Conservation (phyloP, 441 rosid genomes). For the Aquilaria agallochum region DNA sequence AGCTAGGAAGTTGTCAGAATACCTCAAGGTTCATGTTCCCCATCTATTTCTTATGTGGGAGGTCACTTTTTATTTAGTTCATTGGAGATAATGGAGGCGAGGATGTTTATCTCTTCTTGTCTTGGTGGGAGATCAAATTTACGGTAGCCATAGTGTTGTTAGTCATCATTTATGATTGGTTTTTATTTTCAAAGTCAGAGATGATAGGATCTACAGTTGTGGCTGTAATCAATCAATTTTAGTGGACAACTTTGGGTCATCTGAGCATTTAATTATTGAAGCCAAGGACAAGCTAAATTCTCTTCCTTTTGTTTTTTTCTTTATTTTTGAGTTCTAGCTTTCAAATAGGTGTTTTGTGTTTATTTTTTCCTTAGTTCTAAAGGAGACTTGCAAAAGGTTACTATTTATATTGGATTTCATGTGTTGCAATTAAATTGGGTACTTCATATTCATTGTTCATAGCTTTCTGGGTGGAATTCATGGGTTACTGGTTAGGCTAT, state of each 20-base stretch:
- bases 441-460: too few relatives aligned
- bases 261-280: constrained; percentile 23
- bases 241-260: constrained; percentile 33
- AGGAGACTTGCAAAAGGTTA: background rate
- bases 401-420: too few relatives aligned
- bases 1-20: too few relatives aligned
- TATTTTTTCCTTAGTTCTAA: background rate
- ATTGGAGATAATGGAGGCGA: constrained; percentile 33
- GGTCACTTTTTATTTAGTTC: background rate
- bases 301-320: background rate
- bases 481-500: too few relatives aligned
- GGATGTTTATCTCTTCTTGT: constrained; percentile 58
- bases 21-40: too few relatives aligned
- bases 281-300: constrained; percentile 64
- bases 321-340: background rate
- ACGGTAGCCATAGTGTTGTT: constrained; percentile 60
- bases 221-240: constrained; percentile 36
- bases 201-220: constrained; percentile 22
- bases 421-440: too few relatives aligned
- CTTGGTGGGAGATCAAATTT: constrained; percentile 89
- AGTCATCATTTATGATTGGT: constrained; percentile 54
- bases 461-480: too few relatives aligned
- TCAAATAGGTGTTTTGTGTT: background rate
- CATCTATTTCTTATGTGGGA: too few relatives aligned
- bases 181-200: constrained; percentile 34